A percentile compares a stretch with the other conserved stretches of the same genome.
These are phyloP conservation scores for Symbiotaphrina buchneri DNA, from an alignment of 495 filamentous ascomycete genomes.

Conservation along the genomic window DNA sequence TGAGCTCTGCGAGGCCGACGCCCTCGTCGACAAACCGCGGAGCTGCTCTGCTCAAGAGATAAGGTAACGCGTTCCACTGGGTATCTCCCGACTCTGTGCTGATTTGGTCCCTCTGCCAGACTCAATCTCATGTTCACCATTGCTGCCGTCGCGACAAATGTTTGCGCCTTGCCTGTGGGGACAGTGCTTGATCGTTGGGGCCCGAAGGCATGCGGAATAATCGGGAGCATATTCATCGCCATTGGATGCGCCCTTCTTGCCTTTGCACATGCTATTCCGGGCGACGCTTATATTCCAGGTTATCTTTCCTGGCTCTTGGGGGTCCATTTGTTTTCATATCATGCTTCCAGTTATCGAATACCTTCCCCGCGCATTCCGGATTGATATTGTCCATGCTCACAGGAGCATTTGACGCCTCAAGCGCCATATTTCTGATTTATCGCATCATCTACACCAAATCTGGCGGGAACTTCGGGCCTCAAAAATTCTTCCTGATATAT, in stretches of 20 bases:
- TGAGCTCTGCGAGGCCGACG: conserved; percentile 31
- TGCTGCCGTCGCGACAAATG: conserved; percentile 71
- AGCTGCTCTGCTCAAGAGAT: conserved; percentile 59
- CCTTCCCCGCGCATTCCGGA: conserved; percentile 69
- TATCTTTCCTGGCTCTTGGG: conserved; percentile 70
- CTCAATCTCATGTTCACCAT: conserved; percentile 89
- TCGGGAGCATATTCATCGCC: conserved; percentile 45
- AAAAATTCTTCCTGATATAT: conserved; percentile 57
- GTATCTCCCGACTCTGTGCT: conserved; percentile 3
- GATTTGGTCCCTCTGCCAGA: conserved; percentile 8
- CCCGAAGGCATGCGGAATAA: conserved; percentile 50
- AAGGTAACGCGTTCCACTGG: conserved; percentile 15
- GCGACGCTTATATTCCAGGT: conserved; percentile 55
- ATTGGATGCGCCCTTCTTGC: conserved; percentile 50
- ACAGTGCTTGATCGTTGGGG: conserved; percentile 71
- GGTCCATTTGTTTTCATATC: conserved; percentile 83
- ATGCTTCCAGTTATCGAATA: conserved; percentile 81
- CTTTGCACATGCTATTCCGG: conserved; percentile 36
- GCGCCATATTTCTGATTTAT: conserved; percentile 75
- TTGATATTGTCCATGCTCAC: conserved; percentile 69
- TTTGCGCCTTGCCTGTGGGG: conserved; percentile 63
- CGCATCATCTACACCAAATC: conserved; percentile 48
- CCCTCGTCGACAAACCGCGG: conserved; percentile 33
- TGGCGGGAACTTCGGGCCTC: conserved; percentile 32
- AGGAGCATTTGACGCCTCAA: conserved; percentile 76